phyloP scores from a whole-genome alignment of 2,329 filamentous ascomycete species.

The Phoma sp. region DNA sequence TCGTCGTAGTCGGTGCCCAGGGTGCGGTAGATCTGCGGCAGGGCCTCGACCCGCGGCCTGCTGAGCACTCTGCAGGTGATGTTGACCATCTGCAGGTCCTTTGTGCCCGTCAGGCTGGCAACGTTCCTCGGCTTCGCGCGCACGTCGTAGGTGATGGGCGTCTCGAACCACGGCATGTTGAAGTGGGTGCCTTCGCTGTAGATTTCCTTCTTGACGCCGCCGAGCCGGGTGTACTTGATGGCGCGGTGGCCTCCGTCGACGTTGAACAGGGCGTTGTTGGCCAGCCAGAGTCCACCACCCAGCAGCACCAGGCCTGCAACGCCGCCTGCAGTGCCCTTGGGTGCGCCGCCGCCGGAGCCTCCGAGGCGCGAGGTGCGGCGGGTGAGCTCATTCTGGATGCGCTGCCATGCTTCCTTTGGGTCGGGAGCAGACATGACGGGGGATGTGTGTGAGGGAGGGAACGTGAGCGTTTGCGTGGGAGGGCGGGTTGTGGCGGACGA shows the following conservation, averaged over 20 bases:
- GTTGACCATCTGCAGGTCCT: conserved; percentile 99
- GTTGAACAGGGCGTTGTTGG: conserved; percentile 72
- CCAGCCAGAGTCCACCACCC: conserved; percentile 59
- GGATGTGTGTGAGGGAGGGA: conserved; percentile 7
- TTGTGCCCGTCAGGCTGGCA: conserved; percentile 94
- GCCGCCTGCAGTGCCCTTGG: conserved; percentile 62
- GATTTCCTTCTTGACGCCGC: conserved; percentile 94
- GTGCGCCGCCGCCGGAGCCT: conserved; percentile 55
- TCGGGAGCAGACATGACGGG: conserved; percentile 52
- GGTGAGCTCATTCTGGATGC: conserved; percentile 66
- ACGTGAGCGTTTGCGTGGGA: background rate
- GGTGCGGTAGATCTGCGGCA: conserved; percentile 97
- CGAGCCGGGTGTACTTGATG: conserved; percentile 95
- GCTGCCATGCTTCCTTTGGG: conserved; percentile 70
- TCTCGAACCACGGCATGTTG: conserved; percentile 95
- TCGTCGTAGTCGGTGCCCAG: conserved; percentile 96
- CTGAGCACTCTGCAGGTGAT: conserved; percentile 99
- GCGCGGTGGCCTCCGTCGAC: conserved; percentile 97
- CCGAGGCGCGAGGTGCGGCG: conserved; percentile 54
- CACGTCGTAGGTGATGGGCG: conserved; percentile 94
- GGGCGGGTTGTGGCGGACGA: background rate
- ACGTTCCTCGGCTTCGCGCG: conserved; percentile 97
- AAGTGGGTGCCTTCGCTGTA: conserved; percentile 98
- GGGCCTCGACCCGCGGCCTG: conserved; percentile 80
- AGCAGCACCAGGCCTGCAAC: conserved; percentile 61